Base-by-base conservation (phyloP, 2,329 filamentous ascomycete genomes). In the Didymella lethalis region DNA sequence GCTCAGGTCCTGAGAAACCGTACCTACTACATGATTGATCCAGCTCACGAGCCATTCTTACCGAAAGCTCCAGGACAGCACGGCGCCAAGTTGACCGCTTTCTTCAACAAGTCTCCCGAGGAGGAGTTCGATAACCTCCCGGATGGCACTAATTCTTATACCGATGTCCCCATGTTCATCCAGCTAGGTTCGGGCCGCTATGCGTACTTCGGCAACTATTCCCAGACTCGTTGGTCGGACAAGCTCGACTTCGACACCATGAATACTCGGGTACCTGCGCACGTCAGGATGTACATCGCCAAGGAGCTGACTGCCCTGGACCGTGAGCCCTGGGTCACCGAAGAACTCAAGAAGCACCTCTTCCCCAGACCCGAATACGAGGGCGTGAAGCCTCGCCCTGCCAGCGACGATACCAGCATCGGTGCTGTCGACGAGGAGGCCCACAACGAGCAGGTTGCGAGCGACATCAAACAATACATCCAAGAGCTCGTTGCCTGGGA, bases 171-270 rank as follows among this genome's bases (percentile, higher is more conserved):
- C 0, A 68, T 83, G 47, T 83, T 83, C 66, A 65, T 81, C 23
- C 54, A 67, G 57, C 48, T 54, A 4, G 20, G 50, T n/a, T 41
- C 60, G 51, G 29, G 54, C 5, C 67, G 66, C 8, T 83, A 81
- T 61, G 60, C 70, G 1, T 83, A 83, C 70, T 78, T 74, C 45
- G 81, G 81, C n/a, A 70, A 77, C 54, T 83, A 83, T 71, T 74
- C 72, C 12, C 79, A 82, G 64, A 69, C 66, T 0, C 79, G 81
- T 2, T 80, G 75, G 73, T 75, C 70, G 32, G 81, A 82, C 63
- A 78, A 76, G 59, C 68, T 83, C 1, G 78, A 79, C 54, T 75
- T 79, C 56, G 80, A 82, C 32, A 72, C 73, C 20, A 72, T 80
- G 66, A 63, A 59, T 26, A 66, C 77, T 49, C 54, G 64, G 5